phyloP scores from a whole-genome alignment of 2,329 filamentous ascomycete species.

The Sphaerulina populicola region DNA sequence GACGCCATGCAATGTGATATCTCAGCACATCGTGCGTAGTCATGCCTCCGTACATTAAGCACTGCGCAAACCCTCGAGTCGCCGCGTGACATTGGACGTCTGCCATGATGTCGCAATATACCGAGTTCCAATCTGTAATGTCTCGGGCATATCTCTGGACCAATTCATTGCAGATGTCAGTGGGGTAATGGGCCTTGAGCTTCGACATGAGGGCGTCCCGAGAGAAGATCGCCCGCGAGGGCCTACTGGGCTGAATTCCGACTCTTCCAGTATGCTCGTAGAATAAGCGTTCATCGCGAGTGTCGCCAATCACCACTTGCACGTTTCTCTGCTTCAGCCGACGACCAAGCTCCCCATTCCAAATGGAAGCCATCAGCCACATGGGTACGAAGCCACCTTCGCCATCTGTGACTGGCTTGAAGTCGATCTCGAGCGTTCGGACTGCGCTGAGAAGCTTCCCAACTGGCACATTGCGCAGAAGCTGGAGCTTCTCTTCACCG shows the following conservation, averaged over 20 bases:
- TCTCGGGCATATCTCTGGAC: constrained; percentile 12
- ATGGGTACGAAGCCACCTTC: constrained; percentile 14
- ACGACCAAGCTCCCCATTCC: constrained; percentile 16
- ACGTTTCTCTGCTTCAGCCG: constrained; percentile 14
- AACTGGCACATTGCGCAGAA: constrained; percentile 12
- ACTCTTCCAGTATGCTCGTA: constrained; percentile 9
- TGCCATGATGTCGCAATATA: constrained; percentile 18
- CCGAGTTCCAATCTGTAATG: constrained; percentile 15
- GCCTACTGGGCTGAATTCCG: constrained; percentile 1
- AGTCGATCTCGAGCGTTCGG: constrained; percentile 12
- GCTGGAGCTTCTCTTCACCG: constrained; percentile 10
- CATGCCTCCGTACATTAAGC: constrained; percentile 17
- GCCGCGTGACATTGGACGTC: constrained; percentile 18
- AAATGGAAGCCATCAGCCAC: constrained; percentile 16
- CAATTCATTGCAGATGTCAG: constrained; percentile 12
- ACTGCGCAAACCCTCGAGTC: constrained; percentile 16
- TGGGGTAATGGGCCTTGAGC: constrained; percentile 10
- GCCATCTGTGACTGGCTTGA: constrained; percentile 17
- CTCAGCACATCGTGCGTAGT: constrained; percentile 16
- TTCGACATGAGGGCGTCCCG: constrained; percentile 12
- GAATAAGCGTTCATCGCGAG: constrained; percentile 9
- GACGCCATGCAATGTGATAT: constrained; percentile 17
- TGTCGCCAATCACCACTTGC: constrained; percentile 17
- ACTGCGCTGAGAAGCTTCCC: constrained; percentile 14
- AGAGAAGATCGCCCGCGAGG: constrained; percentile 4